Evolutionary conservation across 2,329 filamentous ascomycete species (phyloP), one percentile per base, ranked within the genome.

Genomic region (Xylariaceae sp.): DNA sequence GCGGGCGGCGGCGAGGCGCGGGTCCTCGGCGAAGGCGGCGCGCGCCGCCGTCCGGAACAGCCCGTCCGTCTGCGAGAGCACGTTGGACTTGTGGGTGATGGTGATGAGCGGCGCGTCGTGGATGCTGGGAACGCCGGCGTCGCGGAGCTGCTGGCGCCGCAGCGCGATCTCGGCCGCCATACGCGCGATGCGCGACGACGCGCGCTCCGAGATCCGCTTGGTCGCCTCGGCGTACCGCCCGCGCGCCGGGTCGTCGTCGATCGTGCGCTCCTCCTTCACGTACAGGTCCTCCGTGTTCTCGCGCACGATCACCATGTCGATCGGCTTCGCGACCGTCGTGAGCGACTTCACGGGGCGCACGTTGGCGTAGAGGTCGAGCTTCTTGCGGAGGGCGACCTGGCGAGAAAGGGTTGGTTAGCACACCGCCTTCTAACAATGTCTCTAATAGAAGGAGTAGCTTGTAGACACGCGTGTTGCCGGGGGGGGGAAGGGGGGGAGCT

Each of bases 251-350:
- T 84, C 86, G 51, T 48, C 52, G 2, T 90, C 85, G 72, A 85
- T 88, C 20, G 92, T 97, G 74, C 82, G 88, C 80, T 99, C 95
- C 75, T 98, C 90, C 80, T 98, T 98, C 68, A 99, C 93, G 77
- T 96, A 96, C 41, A 99, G 84, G 74, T 99, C 95, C 79, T 99
- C 95, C 29, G 95, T 99, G 81, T 99, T 99, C 78, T 99, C 95
- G 64, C 95, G 90, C 52, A 98, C 95, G 69, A 98, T 99, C 70
- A 99, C 95, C 74, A 99, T 89, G 78, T 99, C 95, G 70, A 97
- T 92, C 61, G 89, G 89, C 68, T 81, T 83, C 44, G 76, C 66
- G 52, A 85, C 83, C 32, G 85, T 89, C 60, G 80, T 71, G 61
- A 91, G 85, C 44, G 89, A 89, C 81, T 97, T 97, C 74, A 98